Evolutionary conservation across 257 asterid species (phyloP), one percentile per base, ranked within the genome.

Genomic region (Przewalskia tangutica): DNA sequence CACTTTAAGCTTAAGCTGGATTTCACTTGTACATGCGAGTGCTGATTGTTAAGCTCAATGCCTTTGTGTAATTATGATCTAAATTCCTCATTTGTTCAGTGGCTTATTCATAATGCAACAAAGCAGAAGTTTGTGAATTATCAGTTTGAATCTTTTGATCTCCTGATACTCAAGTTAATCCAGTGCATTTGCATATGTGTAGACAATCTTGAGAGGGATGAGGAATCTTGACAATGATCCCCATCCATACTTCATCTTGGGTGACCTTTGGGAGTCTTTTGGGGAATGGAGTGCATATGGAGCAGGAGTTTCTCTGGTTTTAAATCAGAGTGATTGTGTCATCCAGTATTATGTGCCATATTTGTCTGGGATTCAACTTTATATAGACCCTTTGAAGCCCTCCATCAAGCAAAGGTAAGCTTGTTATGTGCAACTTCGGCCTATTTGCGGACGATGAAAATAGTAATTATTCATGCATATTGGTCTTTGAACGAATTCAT

Each of bases 231-330:
- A 87, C 50, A 83, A 82, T 77, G 94, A 89, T 81, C 87, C 89
- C 78, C 86, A 86, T 82, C 96, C 98, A 8, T 92, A 86, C 90
- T 95, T 94, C 85, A 83, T 88, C 79, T 97, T 95, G 14, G 94
- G 94, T 63, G 98, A 95, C 87, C 98, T 95, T 77, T 95, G 98
- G 99, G 99, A 95, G 55, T 88, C 94, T 82, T 95, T 92, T 71
- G 87, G 92, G 78, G 99, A 95, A 86, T 94, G 98, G 98, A 95
- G 99, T 87, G 97, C 92, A 4, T 95, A 95, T 87, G 98, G 99
- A 73, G 99, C 89, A 63, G 98, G 95, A 83, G 99, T 95, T 70
- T 98, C 98, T 58, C 88, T 95, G 58, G 81, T 91, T 83, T 87
- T 92, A 87, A 87, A 89, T 82, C 97, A 90, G 85, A 87, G 80